Conservation (phyloP, 148 eudicot species). For the Linanthus parryae region DNA sequence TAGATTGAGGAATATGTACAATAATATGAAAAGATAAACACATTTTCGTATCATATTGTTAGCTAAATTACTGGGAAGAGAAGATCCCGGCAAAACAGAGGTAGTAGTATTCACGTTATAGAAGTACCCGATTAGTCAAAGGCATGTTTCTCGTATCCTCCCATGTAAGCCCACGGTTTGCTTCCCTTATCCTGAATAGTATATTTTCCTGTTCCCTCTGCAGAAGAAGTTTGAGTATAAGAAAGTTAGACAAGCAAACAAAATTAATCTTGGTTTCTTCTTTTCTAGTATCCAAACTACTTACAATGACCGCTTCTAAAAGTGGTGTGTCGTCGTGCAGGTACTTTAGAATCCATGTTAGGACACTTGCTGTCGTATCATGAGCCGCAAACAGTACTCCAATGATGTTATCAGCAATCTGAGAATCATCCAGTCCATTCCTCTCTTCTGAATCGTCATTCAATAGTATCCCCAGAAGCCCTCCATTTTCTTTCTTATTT, state of each 20-base stretch:
- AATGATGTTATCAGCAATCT: slow-evolving; percentile 71
- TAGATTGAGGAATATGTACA: no score
- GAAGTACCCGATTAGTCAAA: slow-evolving; percentile 55
- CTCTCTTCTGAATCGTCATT: slow-evolving; percentile 15
- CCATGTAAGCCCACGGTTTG: slow-evolving; percentile 66
- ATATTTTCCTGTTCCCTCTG: slow-evolving; percentile 79
- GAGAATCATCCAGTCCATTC: slow-evolving; percentile 32
- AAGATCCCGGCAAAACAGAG: no score
- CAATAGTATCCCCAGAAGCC: slow-evolving; percentile 39
- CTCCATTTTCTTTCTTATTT: slow-evolving; percentile 30
- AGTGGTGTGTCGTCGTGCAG: slow-evolving; percentile 52
- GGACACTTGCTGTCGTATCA: slow-evolving; percentile 82
- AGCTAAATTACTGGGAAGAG: no score
- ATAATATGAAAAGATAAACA: background rate
- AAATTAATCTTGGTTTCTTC: no score
- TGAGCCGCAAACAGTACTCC: slow-evolving; percentile 90
- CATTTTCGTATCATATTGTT: no score
- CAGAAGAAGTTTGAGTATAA: no score
- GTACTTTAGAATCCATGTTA: slow-evolving; percentile 82
- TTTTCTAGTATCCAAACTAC: no score
- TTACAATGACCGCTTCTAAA: slow-evolving; percentile 58
- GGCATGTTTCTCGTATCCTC: slow-evolving; percentile 74
- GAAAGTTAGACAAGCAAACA: background rate
- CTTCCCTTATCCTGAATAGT: slow-evolving; percentile 24
- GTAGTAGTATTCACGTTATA: background rate